Percentiles rank a stretch among this genome's conserved stretches.
Evolutionary conservation across 306 rosid genomes (phyloP).

Genomic region (Pachyrhizus erosus): DNA sequence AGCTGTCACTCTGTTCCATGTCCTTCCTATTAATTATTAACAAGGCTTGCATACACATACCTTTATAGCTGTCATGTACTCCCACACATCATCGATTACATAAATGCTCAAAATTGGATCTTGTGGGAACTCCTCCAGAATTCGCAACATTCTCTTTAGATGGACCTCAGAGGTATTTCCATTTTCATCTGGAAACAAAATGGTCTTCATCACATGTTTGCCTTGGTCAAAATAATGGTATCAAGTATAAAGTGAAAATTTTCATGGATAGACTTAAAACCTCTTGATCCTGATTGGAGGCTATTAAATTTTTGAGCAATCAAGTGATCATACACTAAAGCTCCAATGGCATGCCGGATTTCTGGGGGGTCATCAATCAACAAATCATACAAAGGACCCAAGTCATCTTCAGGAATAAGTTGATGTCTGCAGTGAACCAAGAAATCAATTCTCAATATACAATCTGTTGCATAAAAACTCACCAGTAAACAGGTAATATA

Average conservation of each 20-base stretch:
- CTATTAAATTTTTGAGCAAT: slow-evolving; percentile 88
- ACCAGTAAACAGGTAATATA: slow-evolving; percentile 29
- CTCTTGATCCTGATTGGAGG: slow-evolving; percentile 73
- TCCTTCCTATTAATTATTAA: neutral
- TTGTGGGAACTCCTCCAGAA: slow-evolving; percentile 89
- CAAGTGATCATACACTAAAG: slow-evolving; percentile 89
- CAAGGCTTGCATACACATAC: slow-evolving; percentile 49
- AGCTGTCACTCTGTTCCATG: slow-evolving; percentile 19
- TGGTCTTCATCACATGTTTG: slow-evolving; percentile 35
- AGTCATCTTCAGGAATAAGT: slow-evolving; percentile 94
- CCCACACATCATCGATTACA: slow-evolving; percentile 99
- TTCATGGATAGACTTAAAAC: slow-evolving; percentile 44
- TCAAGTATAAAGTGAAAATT: slow-evolving; percentile 27
- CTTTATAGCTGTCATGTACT: slow-evolving; percentile 95
- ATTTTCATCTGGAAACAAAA: slow-evolving; percentile 68
- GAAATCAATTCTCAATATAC: slow-evolving; percentile 36
- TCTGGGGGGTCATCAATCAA: slow-evolving; percentile 93
- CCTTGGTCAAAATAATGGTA: slow-evolving; percentile 39
- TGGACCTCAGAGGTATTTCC: slow-evolving; percentile 81
- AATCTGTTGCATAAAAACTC: slow-evolving; percentile 35
- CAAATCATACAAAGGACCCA: slow-evolving; percentile 92
- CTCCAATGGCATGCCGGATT: slow-evolving; percentile 98
- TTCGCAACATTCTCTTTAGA: slow-evolving; percentile 87
- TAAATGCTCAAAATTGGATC: slow-evolving; percentile 88
- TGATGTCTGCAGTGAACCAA: slow-evolving; percentile 76